A percentile compares a stretch with the other conserved stretches of the same genome.
phyloP scores from a whole-genome alignment of 768 basidiomycete species.

The Paxillus ammoniavirescens region DNA sequence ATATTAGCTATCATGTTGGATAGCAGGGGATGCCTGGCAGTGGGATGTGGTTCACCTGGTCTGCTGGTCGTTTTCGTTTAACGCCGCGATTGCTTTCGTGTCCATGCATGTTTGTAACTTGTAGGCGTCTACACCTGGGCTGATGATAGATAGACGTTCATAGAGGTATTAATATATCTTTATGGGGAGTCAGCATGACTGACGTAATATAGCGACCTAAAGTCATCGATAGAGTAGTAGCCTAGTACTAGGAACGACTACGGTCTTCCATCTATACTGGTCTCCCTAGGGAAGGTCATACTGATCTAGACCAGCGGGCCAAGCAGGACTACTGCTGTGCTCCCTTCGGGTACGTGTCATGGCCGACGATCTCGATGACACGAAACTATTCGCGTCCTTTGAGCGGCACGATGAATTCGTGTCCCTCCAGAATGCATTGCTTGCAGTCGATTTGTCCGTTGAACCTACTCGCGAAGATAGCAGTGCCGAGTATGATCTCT shows the following conservation, averaged over 20 bases:
- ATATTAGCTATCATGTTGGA: slow-evolving; percentile 3
- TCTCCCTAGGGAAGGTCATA: too few species aligned
- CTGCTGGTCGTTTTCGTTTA: slow-evolving; percentile 45
- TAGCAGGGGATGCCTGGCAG: neutral
- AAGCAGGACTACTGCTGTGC: too few species aligned
- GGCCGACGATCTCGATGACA: slow-evolving; percentile 43
- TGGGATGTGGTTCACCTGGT: slow-evolving; percentile 28
- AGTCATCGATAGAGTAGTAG: too few species aligned
- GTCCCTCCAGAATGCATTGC: slow-evolving; percentile 48
- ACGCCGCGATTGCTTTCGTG: slow-evolving; percentile 19
- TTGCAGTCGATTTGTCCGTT: slow-evolving; percentile 44
- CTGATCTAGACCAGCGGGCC: too few species aligned
- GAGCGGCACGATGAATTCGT: slow-evolving; percentile 62
- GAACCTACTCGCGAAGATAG: slow-evolving; percentile 45
- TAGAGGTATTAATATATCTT: too few species aligned
- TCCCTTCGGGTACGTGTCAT: slow-evolving; percentile 14
- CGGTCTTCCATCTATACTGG: too few species aligned
- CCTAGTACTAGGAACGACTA: too few species aligned
- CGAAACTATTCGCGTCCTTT: slow-evolving; percentile 52
- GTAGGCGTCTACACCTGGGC: neutral
- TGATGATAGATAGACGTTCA: too few species aligned
- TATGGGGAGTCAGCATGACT: too few species aligned
- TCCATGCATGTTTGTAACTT: neutral
- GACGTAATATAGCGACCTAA: too few species aligned
- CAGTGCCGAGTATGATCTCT: slow-evolving; percentile 38